Evolutionary conservation across 208 protist genomes (phyloP), one percentile per base, ranked within the genome.

Genomic region (Acanthamoeba sp.): DNA sequence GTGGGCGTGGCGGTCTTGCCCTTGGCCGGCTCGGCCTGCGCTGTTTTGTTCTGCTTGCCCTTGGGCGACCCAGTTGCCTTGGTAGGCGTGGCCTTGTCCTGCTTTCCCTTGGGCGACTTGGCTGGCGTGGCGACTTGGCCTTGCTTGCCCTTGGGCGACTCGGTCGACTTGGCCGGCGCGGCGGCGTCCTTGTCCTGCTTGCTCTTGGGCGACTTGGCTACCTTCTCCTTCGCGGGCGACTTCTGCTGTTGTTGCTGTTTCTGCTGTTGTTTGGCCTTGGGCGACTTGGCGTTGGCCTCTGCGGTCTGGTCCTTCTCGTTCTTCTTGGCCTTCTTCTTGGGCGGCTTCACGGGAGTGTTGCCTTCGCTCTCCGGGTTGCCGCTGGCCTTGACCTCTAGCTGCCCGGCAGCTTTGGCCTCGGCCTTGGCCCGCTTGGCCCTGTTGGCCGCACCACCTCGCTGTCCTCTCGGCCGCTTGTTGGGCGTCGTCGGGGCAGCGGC

Each of bases 291-390:
- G 9, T 50, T 50, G 45, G 45, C 45, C n/a, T n/a, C n/a, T n/a
- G n/a, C n/a, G 45, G 12, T 12, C 45, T 50, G 9, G 12, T 62
- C 20, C 10, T 36, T 14, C 29, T 32, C 12, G n/a, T 71, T 32
- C 62, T 71, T 32, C 29, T 71, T 71, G 62, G 62, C n/a, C 71
- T 45, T 45, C 36, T 82, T 82, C 78, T 57, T 59, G n/a, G 78
- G 78, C n/a, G 78, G 78, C 78, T 87, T 87, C n/a, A 0, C 22
- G 2, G 55, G 24, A 7, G 55, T 38, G 22, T 45, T 29, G 27
- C 40, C 34, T 29, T 22, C 73, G n/a, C 10, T 24, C 32, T 84
- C 7, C 20, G 18, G n/a, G 64, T 3, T 45, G 38, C 18, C 20
- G 62, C 29, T 36, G 62, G 71, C 38, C 40, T 82, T 40, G 29